Evolutionary conservation across 2,329 filamentous ascomycete species (phyloP), one percentile per base, ranked within the genome.

Genomic region (Fusarium nurragi): DNA sequence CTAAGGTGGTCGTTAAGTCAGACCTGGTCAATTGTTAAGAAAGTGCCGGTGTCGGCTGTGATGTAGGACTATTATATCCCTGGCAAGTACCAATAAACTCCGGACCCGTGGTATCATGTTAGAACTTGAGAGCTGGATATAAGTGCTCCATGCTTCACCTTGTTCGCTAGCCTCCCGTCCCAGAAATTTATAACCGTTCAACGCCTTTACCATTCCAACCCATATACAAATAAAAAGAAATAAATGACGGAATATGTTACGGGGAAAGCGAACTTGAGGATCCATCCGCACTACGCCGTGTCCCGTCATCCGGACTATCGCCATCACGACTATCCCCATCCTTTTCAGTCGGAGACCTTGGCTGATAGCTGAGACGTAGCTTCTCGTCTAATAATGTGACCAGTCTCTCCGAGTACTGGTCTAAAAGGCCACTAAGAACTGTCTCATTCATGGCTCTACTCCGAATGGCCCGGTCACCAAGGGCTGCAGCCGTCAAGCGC

Each of bases 331-430:
- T 75, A 6, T 74, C 73, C 16, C 67, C 67, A 21, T 74, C 75
- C 51, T 70, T 65, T 34, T 65, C 64, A 23, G 48, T 46, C 19
- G 57, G 56, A 56, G 76, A 71, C 54, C 70, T 72, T 32, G 74
- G 70, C 30, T 77, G 73, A 69, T 75, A 78, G 11, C 73, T 81
- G 30, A 88, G 76, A 43, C 83, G 79, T 47, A 93, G 81, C 74
- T 90, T 91, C 75, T 92, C 88, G 65, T 93, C 90, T 40, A 94
- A 81, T 76, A 93, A 82, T 41, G 82, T 86, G 7, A 92, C 86
- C 44, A 94, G 79, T 59, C 88, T 83, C 71, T 92, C 89, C 3
- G 89, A 91, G 71, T 93, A 93, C 76, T 92, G 87, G 67, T 93
- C 91, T 9, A 94, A 78, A 40, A 93, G 77, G 46, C 88, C 88